Evolutionary conservation across 139 green algal genomes (phyloP).

Genomic region (Coccomyxa sp.): DNA sequence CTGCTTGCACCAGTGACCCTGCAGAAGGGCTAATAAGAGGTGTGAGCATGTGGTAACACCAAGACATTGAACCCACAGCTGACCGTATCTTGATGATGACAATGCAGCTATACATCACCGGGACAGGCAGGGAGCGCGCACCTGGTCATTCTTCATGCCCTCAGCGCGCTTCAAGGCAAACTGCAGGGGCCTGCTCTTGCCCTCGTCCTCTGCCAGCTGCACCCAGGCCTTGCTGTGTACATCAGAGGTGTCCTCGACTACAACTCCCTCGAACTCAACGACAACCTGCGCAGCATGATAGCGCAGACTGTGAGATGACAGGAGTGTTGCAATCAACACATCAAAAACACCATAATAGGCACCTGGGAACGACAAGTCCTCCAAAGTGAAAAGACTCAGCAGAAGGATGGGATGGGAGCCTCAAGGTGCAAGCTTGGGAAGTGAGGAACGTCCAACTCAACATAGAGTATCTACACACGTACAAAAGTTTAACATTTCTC

Average conservation of each 20-base stretch:
- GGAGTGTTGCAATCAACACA: not conserved
- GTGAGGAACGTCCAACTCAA: too few species aligned
- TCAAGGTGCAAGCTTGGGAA: too few species aligned
- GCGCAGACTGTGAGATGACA: not conserved
- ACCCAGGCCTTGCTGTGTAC: constrained; percentile 68
- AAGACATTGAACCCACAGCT: not conserved
- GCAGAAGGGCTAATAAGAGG: too few species aligned
- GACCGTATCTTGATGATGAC: too few species aligned
- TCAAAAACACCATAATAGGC: not conserved
- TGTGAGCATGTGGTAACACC: not conserved
- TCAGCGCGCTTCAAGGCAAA: constrained; percentile 63
- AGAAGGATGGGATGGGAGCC: too few species aligned
- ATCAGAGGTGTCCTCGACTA: constrained; percentile 57
- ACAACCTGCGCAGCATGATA: constrained; percentile 40
- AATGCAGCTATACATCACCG: too few species aligned
- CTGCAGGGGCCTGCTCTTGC: constrained; percentile 59
- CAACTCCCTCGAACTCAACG: constrained; percentile 82
- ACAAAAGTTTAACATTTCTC: too few species aligned
- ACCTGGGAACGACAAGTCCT: not conserved
- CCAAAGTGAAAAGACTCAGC: not conserved
- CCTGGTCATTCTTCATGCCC: constrained; percentile 89
- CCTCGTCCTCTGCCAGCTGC: constrained; percentile 76
- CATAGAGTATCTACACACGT: too few species aligned
- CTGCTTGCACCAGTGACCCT: too few species aligned
- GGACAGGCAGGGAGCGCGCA: constrained; percentile 12